These are phyloP conservation scores for Aspergillus felis DNA, from an alignment of 2,329 filamentous ascomycete genomes.

Conservation along the genomic window DNA sequence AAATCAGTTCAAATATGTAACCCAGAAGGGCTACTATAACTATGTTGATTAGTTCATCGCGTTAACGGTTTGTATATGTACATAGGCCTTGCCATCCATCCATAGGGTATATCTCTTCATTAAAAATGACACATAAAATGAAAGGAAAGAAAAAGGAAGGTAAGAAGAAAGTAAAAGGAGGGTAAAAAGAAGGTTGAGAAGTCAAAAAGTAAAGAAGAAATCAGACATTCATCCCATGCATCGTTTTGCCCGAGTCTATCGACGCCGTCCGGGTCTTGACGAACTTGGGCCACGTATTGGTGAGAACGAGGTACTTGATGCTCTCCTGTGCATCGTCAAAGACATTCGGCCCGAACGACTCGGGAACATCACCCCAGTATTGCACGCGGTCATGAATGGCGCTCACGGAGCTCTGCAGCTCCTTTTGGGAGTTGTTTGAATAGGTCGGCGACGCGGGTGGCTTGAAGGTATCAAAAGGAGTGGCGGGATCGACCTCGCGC, in stretches of 20 bases:
- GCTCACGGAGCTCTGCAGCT: slow-evolving; percentile 12
- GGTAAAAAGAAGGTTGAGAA: background rate
- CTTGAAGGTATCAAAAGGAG: slow-evolving; percentile 30
- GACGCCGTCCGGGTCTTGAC: slow-evolving; percentile 21
- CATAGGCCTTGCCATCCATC: background rate
- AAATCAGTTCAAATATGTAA: too few species aligned
- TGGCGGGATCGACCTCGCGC: slow-evolving; percentile 40
- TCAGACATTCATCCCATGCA: background rate
- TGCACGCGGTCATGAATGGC: slow-evolving; percentile 27
- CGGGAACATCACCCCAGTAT: slow-evolving; percentile 37
- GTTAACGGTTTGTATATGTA: background rate
- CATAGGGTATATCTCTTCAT: background rate
- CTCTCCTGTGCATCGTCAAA: slow-evolving; percentile 59
- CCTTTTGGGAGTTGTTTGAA: slow-evolving; percentile 18
- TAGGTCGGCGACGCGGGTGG: slow-evolving; percentile 17
- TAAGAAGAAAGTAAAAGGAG: too few species aligned
- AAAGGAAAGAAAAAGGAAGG: background rate
- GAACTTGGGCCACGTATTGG: slow-evolving; percentile 61
- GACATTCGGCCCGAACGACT: slow-evolving; percentile 47
- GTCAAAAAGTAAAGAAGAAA: background rate
- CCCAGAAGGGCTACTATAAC: background rate
- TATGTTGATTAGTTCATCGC: background rate
- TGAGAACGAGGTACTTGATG: slow-evolving; percentile 64
- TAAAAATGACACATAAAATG: background rate
- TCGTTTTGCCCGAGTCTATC: slow-evolving; percentile 11